Evolutionary conservation across 306 rosid genomes (phyloP), one percentile per base, ranked within the genome.

Genomic region (Cucumis hystrix): DNA sequence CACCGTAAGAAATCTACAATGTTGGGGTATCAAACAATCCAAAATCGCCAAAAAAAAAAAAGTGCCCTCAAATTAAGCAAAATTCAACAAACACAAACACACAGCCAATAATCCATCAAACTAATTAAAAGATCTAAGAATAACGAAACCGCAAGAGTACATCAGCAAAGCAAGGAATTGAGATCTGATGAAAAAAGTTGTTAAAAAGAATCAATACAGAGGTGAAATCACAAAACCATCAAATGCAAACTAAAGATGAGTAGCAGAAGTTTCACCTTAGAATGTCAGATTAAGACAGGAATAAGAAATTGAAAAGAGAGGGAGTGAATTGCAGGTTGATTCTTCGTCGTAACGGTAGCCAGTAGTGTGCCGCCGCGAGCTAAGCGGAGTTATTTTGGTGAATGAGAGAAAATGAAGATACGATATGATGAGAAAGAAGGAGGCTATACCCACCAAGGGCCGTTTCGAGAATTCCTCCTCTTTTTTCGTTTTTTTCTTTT

Each of bases 391-490:
- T 33, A 0, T 23, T 23, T 23, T 72, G 28, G 60, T 47, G 60
- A 70, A 72, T 51, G 61, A 72, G 56, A 21, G 15, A n/a, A 4
- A 18, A 65, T 20, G 37, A 35, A 43, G 7, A 60, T 28, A 3
- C 30, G 30, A 4, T 3, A 8, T 11, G 55, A 68, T 41, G 43
- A 18, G 21, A 16, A 68, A n/a, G 51, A 4, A 1, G 55, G 14
- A 20, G 4, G 55, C 74, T 41, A 5, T 18, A 45, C 75, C 4
- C 75, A 47, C 20, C 75, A 70, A 39, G 75, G 75, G 37, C 55
- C 55, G 55, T 68, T 68, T 68, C 74, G 74, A 68, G 74, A 68
- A 41, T 68, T 41, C 71, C 49, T 37, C 71, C 25, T 30, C 43
- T 6, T 33, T 63, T 63, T 65, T 37, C 47, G 23, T 59, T 37